Conservation (phyloP, 768 basidiomycete genomes). For the Xanthoconium purpureum region DNA sequence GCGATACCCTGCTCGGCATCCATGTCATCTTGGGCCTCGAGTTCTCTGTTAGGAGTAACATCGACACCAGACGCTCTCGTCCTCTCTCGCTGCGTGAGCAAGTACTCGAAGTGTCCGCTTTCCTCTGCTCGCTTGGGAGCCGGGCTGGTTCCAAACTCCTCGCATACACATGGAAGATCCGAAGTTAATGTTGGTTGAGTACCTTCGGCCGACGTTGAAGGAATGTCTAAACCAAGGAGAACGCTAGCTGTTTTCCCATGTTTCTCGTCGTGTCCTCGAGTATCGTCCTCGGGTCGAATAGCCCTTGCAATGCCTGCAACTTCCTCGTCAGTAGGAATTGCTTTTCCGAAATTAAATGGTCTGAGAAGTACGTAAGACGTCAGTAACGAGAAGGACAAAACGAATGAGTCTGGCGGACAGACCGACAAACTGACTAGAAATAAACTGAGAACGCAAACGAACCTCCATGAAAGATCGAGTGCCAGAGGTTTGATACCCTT, state of each 20-base stretch:
- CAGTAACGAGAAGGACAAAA: neutral
- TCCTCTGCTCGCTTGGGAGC: conserved; percentile 13
- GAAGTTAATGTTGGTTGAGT: conserved; percentile 1
- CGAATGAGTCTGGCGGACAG: neutral
- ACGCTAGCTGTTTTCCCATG: conserved; percentile 3
- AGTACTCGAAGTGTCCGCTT: conserved; percentile 14
- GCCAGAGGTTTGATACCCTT: conserved; percentile 58
- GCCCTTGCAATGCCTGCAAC: conserved; percentile 19
- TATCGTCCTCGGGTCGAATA: conserved; percentile 13
- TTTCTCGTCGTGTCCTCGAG: conserved; percentile 15
- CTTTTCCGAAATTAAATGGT: conserved; percentile 45
- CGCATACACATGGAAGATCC: conserved; percentile 18
- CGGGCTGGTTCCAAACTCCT: conserved; percentile 27
- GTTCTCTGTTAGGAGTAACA: neutral
- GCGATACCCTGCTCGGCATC: neutral
- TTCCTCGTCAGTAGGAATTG: conserved; percentile 33
- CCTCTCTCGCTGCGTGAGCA: conserved; percentile 29
- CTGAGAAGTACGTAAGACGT: conserved; percentile 25
- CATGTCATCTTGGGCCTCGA: neutral
- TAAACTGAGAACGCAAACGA: conserved; percentile 19
- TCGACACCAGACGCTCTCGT: conserved; percentile 8
- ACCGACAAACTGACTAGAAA: neutral
- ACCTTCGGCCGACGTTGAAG: conserved; percentile 11
- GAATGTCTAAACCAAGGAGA: conserved; percentile 11
- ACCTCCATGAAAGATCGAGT: conserved; percentile 70